These are phyloP conservation scores for Lachnellula subtilissima DNA, from an alignment of 2,329 filamentous ascomycete genomes.

Conservation along the genomic window DNA sequence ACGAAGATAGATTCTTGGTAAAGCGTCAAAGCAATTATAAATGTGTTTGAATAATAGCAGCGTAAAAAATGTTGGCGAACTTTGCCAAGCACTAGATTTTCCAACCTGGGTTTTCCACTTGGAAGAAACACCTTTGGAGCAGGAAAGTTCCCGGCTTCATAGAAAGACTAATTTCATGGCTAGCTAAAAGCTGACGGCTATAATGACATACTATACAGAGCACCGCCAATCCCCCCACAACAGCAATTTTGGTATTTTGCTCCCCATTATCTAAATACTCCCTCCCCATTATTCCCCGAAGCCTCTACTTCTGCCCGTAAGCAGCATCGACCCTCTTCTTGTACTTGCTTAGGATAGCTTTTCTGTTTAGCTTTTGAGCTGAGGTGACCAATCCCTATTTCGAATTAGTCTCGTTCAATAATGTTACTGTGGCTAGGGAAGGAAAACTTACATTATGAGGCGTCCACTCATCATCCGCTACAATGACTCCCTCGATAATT, in stretches of 20 bases:
- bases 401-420: neutral
- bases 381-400: conserved; percentile 59
- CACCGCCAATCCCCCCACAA: too few relatives aligned
- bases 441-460: conserved; percentile 53
- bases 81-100: too few relatives aligned
- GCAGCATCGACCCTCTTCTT: conserved; percentile 51
- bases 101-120: neutral
- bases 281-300: neutral
- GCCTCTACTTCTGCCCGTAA: conserved; percentile 21
- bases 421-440: too few relatives aligned
- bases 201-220: neutral
- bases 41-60: neutral
- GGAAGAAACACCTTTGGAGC: neutral
- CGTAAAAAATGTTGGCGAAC: neutral
- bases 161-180: neutral
- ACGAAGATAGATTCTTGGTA: too few relatives aligned
- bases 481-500: conserved; percentile 67
- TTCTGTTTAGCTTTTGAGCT: conserved; percentile 69
- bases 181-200: neutral
- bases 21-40: too few relatives aligned
- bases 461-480: conserved; percentile 83
- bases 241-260: neutral
- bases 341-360: conserved; percentile 59
- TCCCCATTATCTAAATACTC: neutral
- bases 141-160: neutral